Evolutionary conservation across 2,329 filamentous ascomycete species (phyloP), one percentile per base, ranked within the genome.

Genomic region (Septoria petroselini): DNA sequence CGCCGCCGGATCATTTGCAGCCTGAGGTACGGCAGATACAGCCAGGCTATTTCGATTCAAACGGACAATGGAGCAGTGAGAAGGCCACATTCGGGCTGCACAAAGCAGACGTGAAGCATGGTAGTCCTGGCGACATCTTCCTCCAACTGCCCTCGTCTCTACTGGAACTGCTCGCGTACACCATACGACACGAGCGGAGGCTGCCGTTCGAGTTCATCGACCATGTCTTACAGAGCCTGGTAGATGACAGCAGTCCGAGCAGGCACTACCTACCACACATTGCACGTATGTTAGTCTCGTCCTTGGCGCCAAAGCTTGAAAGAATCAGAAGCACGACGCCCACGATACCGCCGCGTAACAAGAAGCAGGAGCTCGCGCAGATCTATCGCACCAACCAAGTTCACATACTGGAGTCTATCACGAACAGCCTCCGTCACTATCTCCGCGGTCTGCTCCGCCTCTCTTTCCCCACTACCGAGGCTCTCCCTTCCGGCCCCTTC

Each of bases 381-480:
- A 69, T 71, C 5, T 76, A 75, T 54, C 68, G 73, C 15, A 63
- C 69, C 37, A 64, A 70, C 5, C 73, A 76, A 57, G 51, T 63
- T 11, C 46, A 42, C 2, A 68, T 70, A 39, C 54, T 70, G 9
- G 48, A 62, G 6, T 50, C 57, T 1, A 54, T 64, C 0, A 65
- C 63, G 27, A 44, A 56, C 3, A 59, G 58, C 7, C 55, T 70
- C 23, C 53, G 61, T 7, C 46, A 43, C 1, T 65, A 62, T 40
- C 61, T 64, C 4, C 58, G 63, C 37, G 61, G 59, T 2, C 37
- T 62, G 1, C 43, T 64, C 6, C 54, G 46, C 18, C 39, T 18
- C 7, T 23, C 30, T 11, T 53, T 53, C 38, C 46, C 33, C 29
- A 49, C 17, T 12, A 18, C 31, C 25, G 35, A 34, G 15, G 47